A percentile compares a stretch with the other conserved stretches of the same genome.
These are phyloP conservation scores for cucumber (Cucumis sativus) DNA, from an alignment of 306 rosid genomes.

Conservation along the genomic window DNA sequence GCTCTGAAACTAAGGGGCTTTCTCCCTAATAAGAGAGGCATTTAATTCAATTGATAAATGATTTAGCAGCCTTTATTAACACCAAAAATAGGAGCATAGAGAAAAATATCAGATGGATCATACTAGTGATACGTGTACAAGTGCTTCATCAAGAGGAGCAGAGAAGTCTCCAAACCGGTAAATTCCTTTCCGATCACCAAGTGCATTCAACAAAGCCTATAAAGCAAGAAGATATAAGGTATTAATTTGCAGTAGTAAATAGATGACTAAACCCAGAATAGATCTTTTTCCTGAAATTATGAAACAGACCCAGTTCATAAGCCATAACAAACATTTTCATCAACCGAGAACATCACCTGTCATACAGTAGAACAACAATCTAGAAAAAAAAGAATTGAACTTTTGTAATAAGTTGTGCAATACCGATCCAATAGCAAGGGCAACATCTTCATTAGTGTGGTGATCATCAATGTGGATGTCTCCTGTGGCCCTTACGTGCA, in stretches of 20 bases:
- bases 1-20: background rate
- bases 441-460: conserved; percentile 90
- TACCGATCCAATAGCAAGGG: conserved; percentile 93
- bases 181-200: conserved; percentile 93
- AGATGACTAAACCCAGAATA: background rate
- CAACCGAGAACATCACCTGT: background rate
- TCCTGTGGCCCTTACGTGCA: conserved; percentile 71
- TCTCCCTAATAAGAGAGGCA: background rate
- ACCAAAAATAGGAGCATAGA: background rate
- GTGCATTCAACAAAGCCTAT: conserved; percentile 84
- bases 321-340: background rate
- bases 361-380: background rate
- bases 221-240: conserved; percentile 4
- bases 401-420: conserved; percentile 1
- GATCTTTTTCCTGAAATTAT: background rate
- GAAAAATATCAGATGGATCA: conserved; percentile 3
- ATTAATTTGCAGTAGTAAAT: background rate
- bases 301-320: background rate
- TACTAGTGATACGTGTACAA: conserved; percentile 85
- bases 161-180: conserved; percentile 92
- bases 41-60: background rate
- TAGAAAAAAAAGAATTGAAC: background rate
- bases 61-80: background rate
- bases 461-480: conserved; percentile 85
- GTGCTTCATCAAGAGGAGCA: conserved; percentile 94